Percentiles rank a stretch among this genome's conserved stretches.
Conservation (phyloP, 1,139 yeast species). For the Saccharomyces hybrid region DNA sequence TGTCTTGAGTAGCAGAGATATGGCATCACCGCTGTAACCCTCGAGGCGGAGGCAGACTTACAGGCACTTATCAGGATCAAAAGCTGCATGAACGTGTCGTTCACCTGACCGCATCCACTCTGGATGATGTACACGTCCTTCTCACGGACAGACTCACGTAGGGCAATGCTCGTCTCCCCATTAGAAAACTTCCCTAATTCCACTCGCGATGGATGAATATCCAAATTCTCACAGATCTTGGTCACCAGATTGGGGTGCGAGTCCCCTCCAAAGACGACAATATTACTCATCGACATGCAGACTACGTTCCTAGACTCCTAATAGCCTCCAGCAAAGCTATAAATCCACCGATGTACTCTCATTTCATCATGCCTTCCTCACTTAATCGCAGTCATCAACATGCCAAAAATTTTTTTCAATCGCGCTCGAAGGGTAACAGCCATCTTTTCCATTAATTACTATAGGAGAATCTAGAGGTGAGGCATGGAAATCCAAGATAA, state of each 20-base stretch:
- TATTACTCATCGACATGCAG: conserved; percentile 47
- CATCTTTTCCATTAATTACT: neutral
- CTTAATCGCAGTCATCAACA: neutral
- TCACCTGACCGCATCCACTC: conserved; percentile 77
- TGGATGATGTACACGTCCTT: conserved; percentile 78
- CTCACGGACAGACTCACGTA: conserved; percentile 81
- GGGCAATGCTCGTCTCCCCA: conserved; percentile 85
- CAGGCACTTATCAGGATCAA: conserved; percentile 89
- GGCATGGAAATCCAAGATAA: neutral
- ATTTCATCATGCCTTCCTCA: neutral
- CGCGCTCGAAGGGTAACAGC: neutral
- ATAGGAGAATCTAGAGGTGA: neutral
- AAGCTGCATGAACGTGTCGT: conserved; percentile 84
- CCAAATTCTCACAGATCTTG: conserved; percentile 57
- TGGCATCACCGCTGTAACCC: conserved; percentile 93
- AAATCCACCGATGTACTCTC: neutral
- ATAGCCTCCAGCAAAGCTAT: neutral
- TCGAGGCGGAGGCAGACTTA: conserved; percentile 87
- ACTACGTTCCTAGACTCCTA: neutral
- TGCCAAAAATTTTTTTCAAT: neutral
- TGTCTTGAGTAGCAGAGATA: conserved; percentile 94
- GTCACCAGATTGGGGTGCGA: conserved; percentile 58
- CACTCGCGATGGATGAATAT: conserved; percentile 54
- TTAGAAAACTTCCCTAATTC: conserved; percentile 58
- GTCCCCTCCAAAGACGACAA: conserved; percentile 63